Percentiles rank a stretch among this genome's conserved stretches.
phyloP scores from a whole-genome alignment of 768 basidiomycete genomes.

The Mycena metata region DNA sequence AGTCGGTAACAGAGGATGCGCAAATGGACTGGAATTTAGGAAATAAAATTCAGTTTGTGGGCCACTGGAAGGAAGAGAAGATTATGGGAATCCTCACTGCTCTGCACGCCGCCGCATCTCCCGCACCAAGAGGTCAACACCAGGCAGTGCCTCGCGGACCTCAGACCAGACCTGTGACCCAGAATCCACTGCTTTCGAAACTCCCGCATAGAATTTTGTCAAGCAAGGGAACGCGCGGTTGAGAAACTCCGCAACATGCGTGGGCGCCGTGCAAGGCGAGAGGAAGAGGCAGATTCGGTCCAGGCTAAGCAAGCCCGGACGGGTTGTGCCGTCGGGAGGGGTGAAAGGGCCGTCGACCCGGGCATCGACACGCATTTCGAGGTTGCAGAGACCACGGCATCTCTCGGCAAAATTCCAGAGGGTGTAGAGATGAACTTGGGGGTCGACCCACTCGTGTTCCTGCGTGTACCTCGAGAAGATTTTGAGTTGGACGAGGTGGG shows the following conservation, averaged over 20 bases:
- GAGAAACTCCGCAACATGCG: constrained; percentile 6
- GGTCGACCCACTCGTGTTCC: neutral
- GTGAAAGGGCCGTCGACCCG: constrained; percentile 5
- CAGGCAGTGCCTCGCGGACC: neutral
- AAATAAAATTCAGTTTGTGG: too few relatives aligned
- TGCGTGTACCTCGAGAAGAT: constrained; percentile 11
- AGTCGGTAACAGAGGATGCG: too few relatives aligned
- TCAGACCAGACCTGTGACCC: neutral
- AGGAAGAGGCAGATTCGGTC: constrained; percentile 3
- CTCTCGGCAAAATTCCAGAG: constrained; percentile 10
- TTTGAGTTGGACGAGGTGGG: neutral
- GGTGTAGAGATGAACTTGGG: constrained; percentile 20
- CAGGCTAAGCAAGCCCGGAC: neutral
- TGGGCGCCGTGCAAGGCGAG: neutral
- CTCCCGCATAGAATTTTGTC: neutral
- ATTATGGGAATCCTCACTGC: neutral
- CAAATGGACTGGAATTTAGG: too few relatives aligned
- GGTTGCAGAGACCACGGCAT: neutral
- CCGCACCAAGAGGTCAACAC: neutral
- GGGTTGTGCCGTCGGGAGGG: neutral
- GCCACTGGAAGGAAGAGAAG: too few relatives aligned
- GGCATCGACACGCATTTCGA: constrained; percentile 14
- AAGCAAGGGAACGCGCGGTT: constrained; percentile 6
- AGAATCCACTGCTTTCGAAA: neutral
- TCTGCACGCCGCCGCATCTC: neutral